Percentiles rank a stretch among this genome's conserved stretches.
Conservation (phyloP, 2,329 filamentous ascomycete genomes). For the Ophiostoma triangulosporum region DNA sequence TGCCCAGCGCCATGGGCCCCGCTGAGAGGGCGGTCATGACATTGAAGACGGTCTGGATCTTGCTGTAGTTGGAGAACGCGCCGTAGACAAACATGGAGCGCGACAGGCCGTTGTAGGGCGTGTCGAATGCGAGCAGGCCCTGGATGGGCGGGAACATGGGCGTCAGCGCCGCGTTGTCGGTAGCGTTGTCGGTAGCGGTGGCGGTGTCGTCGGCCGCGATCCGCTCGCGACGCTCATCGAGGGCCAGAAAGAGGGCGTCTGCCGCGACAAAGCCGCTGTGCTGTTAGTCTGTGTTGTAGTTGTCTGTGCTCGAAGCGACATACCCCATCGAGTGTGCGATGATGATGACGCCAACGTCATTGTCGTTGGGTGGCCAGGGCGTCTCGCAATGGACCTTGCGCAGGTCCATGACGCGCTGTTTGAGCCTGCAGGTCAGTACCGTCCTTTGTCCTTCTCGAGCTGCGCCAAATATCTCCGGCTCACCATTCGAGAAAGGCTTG, state of each 20-base stretch:
- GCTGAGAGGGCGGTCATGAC: constrained; percentile 41
- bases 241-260: constrained; percentile 60
- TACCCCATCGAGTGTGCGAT: constrained; percentile 69
- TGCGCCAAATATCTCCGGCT: too few species aligned
- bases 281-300: not conserved
- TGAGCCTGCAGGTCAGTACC: constrained; percentile 35
- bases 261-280: constrained; percentile 61
- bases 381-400: constrained; percentile 54
- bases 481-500: constrained; percentile 21
- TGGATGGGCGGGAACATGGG: constrained; percentile 64
- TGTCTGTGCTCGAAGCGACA: not conserved
- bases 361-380: constrained; percentile 65
- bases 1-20: constrained; percentile 29
- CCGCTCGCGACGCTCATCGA: constrained; percentile 37
- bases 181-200: not conserved
- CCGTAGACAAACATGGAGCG: constrained; percentile 48
- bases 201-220: constrained; percentile 20
- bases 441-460: not conserved
- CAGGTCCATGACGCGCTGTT: constrained; percentile 67
- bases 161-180: constrained; percentile 17
- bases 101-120: constrained; percentile 59
- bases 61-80: constrained; percentile 45
- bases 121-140: constrained; percentile 72
- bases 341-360: constrained; percentile 66
- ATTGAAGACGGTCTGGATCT: constrained; percentile 42